Evolutionary conservation across 352 stramenopile species (phyloP).

Genomic region (Phytophthora meadii): DNA sequence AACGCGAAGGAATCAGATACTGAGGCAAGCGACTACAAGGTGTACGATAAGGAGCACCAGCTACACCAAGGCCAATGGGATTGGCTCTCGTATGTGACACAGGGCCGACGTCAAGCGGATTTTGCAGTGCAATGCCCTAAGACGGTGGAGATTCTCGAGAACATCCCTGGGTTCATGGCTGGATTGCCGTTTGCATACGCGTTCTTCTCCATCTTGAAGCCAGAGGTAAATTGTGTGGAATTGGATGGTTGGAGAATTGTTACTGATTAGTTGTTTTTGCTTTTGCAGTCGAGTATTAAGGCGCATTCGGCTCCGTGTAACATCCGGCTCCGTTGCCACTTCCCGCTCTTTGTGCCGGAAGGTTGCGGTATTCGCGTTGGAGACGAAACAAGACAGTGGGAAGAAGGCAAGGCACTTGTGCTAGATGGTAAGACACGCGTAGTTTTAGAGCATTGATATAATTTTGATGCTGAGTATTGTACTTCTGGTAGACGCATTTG

Average conservation of each 20-base stretch:
- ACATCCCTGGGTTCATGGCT: constrained; percentile 86
- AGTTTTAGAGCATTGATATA: neutral
- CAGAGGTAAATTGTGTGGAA: constrained; percentile 48
- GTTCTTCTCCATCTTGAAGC: constrained; percentile 96
- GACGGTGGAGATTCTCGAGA: constrained; percentile 78
- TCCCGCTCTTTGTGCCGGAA: constrained; percentile 91
- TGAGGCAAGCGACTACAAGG: constrained; percentile 60
- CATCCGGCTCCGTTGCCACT: constrained; percentile 94
- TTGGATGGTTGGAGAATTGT: neutral
- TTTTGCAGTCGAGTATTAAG: constrained; percentile 83
- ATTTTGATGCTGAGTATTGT: neutral
- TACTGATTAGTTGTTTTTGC: constrained; percentile 4
- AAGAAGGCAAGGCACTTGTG: constrained; percentile 81
- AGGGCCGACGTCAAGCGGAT: constrained; percentile 67
- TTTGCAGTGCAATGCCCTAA: constrained; percentile 71
- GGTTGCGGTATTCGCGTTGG: constrained; percentile 93
- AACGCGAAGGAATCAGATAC: constrained; percentile 15
- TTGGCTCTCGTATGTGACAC: constrained; percentile 91
- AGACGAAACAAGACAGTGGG: constrained; percentile 83
- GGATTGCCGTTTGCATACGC: constrained; percentile 94
- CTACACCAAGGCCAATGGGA: constrained; percentile 92
- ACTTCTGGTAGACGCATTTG: constrained; percentile 66
- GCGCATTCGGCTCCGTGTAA: constrained; percentile 96
- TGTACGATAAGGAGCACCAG: constrained; percentile 77
- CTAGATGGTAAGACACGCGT: constrained; percentile 63